These are phyloP conservation scores for Spinacia oleracea DNA, from an alignment of 179 eudicot genomes.

Conservation along the genomic window DNA sequence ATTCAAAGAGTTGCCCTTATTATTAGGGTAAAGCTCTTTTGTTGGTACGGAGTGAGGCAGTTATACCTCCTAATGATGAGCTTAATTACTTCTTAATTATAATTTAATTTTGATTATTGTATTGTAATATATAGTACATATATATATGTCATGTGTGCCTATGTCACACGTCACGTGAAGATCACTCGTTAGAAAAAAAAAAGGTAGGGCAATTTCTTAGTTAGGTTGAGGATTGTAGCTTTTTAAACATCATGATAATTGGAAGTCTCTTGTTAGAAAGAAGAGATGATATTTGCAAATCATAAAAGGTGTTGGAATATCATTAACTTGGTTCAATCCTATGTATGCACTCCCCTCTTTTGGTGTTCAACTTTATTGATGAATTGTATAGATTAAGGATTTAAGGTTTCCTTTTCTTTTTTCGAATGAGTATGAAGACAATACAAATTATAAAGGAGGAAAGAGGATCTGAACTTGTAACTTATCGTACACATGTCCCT, in stretches of 20 bases:
- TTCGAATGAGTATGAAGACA: no score
- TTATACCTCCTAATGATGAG: slow-evolving; percentile 17
- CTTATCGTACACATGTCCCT: no score
- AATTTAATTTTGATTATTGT: not conserved
- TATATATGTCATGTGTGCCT: no score
- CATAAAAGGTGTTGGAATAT: not conserved
- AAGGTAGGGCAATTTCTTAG: not conserved
- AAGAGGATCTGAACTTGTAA: no score
- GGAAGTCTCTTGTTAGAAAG: not conserved
- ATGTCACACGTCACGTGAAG: slow-evolving; percentile 21
- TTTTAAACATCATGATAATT: not conserved
- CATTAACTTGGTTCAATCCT: not conserved
- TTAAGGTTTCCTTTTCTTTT: no score
- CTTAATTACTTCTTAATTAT: slow-evolving; percentile 11
- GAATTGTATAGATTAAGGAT: no score
- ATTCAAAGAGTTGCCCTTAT: not conserved
- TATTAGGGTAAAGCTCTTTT: slow-evolving; percentile 12
- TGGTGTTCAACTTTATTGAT: not conserved
- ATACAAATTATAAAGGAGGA: no score
- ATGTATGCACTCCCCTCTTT: not conserved
- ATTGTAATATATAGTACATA: not conserved
- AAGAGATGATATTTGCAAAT: no score
- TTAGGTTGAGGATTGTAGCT: not conserved
- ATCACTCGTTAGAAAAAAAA: slow-evolving; percentile 9
- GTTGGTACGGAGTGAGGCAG: slow-evolving; percentile 29